phyloP scores from a whole-genome alignment of 2,329 filamentous ascomycete species.

The Basipetospora chlamydospora region DNA sequence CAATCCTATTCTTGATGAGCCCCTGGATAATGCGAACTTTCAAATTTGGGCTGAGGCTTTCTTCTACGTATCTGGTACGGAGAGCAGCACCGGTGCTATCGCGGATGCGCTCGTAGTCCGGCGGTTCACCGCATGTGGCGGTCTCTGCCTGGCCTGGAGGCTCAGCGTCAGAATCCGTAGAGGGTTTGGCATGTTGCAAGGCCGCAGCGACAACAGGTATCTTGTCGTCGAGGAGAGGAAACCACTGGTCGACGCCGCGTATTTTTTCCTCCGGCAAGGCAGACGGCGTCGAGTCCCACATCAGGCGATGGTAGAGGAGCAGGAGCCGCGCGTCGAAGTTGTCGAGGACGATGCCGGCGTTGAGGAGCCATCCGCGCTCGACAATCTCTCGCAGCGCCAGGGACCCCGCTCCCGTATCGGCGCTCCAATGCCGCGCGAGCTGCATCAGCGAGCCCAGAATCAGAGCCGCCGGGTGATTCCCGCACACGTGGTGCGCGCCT shows the following conservation, averaged over 20 bases:
- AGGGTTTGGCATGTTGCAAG: not conserved
- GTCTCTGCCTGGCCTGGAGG: not conserved
- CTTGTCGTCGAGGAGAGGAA: not conserved
- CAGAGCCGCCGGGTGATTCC: not conserved
- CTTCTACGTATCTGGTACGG: not conserved
- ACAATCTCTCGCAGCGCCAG: not conserved
- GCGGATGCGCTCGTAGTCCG: not conserved
- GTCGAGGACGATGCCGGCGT: constrained; percentile 9
- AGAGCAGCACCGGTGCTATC: not conserved
- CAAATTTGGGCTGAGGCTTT: not conserved
- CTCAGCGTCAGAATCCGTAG: too few species aligned
- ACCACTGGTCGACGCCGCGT: constrained; percentile 3
- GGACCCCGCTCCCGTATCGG: not conserved
- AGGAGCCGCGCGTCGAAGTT: constrained; percentile 7
- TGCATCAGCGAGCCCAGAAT: not conserved
- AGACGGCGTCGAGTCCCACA: constrained; percentile 9
- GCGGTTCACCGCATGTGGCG: too few species aligned
- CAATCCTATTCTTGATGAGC: not conserved
- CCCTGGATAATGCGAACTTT: constrained; percentile 3
- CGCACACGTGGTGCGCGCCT: not conserved
- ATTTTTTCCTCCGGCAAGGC: constrained; percentile 5
- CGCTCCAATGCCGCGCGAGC: not conserved
- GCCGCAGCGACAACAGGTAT: not conserved
- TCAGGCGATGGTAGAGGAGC: constrained; percentile 9
- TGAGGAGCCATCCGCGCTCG: constrained; percentile 10